Evolutionary conservation across 345 rosid genomes (phyloP).

Genomic region (Eucalyptus guilfoylei): DNA sequence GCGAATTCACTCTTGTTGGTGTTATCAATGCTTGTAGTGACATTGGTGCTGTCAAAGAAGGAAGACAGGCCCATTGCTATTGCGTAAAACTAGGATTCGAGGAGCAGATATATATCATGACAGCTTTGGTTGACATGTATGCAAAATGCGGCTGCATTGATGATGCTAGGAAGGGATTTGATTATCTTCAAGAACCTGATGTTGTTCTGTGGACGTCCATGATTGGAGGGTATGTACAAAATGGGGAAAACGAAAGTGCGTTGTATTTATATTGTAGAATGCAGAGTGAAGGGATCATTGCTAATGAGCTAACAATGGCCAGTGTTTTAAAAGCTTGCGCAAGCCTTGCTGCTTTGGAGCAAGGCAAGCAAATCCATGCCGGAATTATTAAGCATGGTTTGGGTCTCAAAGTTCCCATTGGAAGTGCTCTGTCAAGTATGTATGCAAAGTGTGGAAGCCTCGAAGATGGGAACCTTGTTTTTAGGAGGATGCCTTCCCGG

Average conservation of each 20-base stretch:
- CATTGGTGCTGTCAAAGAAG: constrained; percentile 39
- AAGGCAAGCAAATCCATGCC: constrained; percentile 58
- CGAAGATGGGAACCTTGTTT: constrained; percentile 33
- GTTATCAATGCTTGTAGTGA: constrained; percentile 80
- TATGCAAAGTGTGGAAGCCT: constrained; percentile 65
- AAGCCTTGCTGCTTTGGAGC: constrained; percentile 43
- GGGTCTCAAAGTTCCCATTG: constrained; percentile 32
- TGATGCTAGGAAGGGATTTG: constrained; percentile 32
- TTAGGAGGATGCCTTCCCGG: constrained; percentile 19
- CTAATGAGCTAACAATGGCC: constrained; percentile 56
- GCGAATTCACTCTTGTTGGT: constrained; percentile 63
- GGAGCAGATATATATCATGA: constrained; percentile 32
- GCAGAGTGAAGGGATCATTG: constrained; percentile 37
- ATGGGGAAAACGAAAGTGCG: constrained; percentile 46
- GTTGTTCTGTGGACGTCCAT: constrained; percentile 68
- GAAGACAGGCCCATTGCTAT: constrained; percentile 59
- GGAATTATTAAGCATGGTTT: constrained; percentile 34
- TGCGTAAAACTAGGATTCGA: constrained; percentile 57
- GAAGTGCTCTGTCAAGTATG: constrained; percentile 66
- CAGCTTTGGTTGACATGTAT: constrained; percentile 54
- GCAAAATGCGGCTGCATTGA: constrained; percentile 44
- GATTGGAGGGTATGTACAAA: constrained; percentile 57
- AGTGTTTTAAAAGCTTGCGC: constrained; percentile 55
- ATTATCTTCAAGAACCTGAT: constrained; percentile 26
- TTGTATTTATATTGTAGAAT: constrained; percentile 39